Evolutionary conservation across 345 rosid genomes (phyloP).

Genomic region (Linum lewisii): DNA sequence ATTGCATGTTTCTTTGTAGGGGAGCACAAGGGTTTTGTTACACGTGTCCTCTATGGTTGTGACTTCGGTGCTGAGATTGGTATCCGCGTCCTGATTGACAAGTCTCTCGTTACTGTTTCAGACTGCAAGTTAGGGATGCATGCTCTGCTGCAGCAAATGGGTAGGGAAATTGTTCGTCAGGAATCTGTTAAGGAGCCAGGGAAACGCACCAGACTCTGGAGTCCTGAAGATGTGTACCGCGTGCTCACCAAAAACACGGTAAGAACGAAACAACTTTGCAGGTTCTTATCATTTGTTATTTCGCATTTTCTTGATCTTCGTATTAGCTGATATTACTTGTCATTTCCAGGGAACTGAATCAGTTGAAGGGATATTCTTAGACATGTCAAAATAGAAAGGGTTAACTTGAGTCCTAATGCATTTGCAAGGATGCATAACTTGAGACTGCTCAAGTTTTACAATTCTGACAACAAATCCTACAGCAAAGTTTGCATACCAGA

Average conservation of each 20-base stretch:
- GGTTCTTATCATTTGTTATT: neutral
- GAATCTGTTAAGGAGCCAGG: neutral
- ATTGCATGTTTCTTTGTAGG: constrained; percentile 1
- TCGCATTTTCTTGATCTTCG: no score
- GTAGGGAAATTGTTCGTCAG: neutral
- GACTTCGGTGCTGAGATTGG: neutral
- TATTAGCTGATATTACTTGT: neutral
- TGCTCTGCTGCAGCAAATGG: constrained; percentile 3
- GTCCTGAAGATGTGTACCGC: neutral
- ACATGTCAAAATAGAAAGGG: neutral
- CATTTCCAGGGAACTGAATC: constrained; percentile 5
- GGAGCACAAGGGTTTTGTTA: neutral
- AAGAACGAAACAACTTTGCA: neutral
- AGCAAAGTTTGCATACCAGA: neutral
- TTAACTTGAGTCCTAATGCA: neutral
- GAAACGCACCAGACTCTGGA: neutral
- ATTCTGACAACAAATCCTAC: neutral
- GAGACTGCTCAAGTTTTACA: constrained; percentile 9
- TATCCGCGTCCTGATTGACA: neutral
- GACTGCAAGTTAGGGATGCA: constrained; percentile 1
- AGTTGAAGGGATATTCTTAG: constrained; percentile 10
- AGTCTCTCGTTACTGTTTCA: neutral
- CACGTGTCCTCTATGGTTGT: neutral
- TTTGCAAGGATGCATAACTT: constrained; percentile 9
- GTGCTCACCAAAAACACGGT: neutral